Evolutionary conservation across 2,329 filamentous ascomycete genomes (phyloP).

Genomic region (Trichoderma breve): DNA sequence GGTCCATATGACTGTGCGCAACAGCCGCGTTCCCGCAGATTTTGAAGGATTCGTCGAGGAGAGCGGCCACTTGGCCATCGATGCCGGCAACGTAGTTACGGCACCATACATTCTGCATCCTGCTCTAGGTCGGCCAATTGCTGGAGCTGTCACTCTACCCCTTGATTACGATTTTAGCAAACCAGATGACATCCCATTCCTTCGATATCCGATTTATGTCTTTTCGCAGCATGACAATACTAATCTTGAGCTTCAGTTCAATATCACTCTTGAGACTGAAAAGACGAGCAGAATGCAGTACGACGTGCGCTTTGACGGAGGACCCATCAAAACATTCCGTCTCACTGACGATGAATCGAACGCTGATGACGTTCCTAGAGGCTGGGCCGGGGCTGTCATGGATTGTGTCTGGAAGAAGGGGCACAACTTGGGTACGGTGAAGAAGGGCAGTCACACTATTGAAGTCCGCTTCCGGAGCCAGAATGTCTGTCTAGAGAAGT

Average conservation of each 20-base stretch:
- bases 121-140: conserved; percentile 30
- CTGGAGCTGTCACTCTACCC: conserved; percentile 26
- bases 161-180: conserved; percentile 23
- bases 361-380: conserved; percentile 42
- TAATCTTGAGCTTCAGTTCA: conserved; percentile 36
- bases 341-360: conserved; percentile 31
- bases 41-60: conserved; percentile 37
- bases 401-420: conserved; percentile 50
- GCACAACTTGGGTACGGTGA: conserved; percentile 28
- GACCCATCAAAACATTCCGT: conserved; percentile 31
- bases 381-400: conserved; percentile 49
- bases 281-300: conserved; percentile 49
- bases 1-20: conserved; percentile 28
- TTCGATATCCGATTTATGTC: conserved; percentile 34
- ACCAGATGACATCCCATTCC: conserved; percentile 24
- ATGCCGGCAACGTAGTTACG: conserved; percentile 29
- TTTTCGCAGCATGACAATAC: conserved; percentile 28
- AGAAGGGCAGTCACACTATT: conserved; percentile 31
- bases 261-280: conserved; percentile 48
- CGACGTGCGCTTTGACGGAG: conserved; percentile 47
- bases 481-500: conserved; percentile 39
- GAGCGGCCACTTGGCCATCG: conserved; percentile 36
- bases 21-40: conserved; percentile 30
- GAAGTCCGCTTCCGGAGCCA: conserved; percentile 32
- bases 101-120: conserved; percentile 32